Percentiles rank a stretch among this genome's conserved stretches.
Conservation (phyloP, 1,139 yeast species). For the Nakaseomyces uthaithaninus region DNA sequence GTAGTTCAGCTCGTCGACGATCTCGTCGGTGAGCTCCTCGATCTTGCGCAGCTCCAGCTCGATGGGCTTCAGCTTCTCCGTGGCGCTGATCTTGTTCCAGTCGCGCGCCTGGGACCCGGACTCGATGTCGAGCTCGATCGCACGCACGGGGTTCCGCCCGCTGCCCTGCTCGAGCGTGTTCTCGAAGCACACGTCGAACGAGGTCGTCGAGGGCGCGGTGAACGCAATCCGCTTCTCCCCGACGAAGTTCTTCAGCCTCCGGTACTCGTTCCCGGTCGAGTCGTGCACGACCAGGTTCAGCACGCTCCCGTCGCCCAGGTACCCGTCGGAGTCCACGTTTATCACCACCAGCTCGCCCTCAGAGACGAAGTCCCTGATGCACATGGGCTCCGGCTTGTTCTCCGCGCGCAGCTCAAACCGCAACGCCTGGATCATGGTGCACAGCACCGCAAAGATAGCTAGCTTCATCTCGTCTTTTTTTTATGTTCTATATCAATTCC, state of each 20-base stretch:
- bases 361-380: conserved; percentile 84
- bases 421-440: conserved; percentile 28
- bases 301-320: conserved; percentile 76
- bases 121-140: conserved; percentile 83
- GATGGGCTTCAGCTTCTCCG: conserved; percentile 85
- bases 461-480: background rate
- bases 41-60: conserved; percentile 82
- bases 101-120: conserved; percentile 96
- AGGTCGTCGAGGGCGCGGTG: conserved; percentile 73
- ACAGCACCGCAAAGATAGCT: conserved; percentile 3
- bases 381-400: conserved; percentile 43
- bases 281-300: conserved; percentile 56
- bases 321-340: conserved; percentile 64
- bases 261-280: conserved; percentile 62
- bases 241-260: conserved; percentile 55
- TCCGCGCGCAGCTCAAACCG: conserved; percentile 29
- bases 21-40: conserved; percentile 76
- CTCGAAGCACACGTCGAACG: conserved; percentile 85
- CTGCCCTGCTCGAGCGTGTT: conserved; percentile 43
- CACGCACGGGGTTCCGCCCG: conserved; percentile 39
- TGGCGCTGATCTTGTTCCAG: conserved; percentile 91
- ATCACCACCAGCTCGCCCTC: conserved; percentile 82
- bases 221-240: conserved; percentile 69
- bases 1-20: conserved; percentile 69
- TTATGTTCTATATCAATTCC: no score